Percentiles rank a stretch among this genome's conserved stretches.
Conservation (phyloP, 495 filamentous ascomycete species). For the Daldinia childiae region DNA sequence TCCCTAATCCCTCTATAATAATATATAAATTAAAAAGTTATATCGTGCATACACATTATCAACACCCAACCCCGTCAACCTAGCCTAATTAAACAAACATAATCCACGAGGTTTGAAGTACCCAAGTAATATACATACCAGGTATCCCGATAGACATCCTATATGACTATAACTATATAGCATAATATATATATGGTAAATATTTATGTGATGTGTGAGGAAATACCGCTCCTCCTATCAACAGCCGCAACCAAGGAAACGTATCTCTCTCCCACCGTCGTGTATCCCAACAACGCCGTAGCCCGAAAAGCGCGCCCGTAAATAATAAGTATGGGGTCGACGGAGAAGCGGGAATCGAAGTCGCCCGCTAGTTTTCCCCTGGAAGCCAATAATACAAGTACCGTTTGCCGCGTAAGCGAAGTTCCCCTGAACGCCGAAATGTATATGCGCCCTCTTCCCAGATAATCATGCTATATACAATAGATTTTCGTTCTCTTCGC, state of each 20-base stretch:
- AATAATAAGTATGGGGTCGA: constrained; percentile 3
- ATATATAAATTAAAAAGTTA: too few species aligned
- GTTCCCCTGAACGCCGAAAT: constrained; percentile 36
- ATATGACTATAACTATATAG: constrained; percentile 7
- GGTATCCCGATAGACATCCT: constrained; percentile 8
- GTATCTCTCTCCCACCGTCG: neutral
- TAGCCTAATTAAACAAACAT: too few species aligned
- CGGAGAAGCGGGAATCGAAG: constrained; percentile 9
- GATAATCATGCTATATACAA: constrained; percentile 39
- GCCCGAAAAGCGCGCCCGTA: constrained; percentile 2
- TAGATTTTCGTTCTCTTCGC: constrained; percentile 19
- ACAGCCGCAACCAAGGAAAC: neutral
- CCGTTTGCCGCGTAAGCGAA: constrained; percentile 14
- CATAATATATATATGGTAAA: constrained; percentile 17
- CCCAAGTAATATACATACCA: neutral
- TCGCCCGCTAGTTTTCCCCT: constrained; percentile 16
- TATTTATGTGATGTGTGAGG: constrained; percentile 2
- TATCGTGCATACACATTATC: too few species aligned
- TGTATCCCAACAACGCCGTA: constrained; percentile 27
- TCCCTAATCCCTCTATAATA: too few species aligned
- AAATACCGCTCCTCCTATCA: constrained; percentile 3
- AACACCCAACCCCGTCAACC: too few species aligned
- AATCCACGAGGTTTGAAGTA: neutral
- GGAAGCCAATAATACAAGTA: constrained; percentile 4
- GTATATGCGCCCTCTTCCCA: constrained; percentile 34